phyloP scores from a whole-genome alignment of 495 filamentous ascomycete genomes.

The Hyaloscypha variabilis region DNA sequence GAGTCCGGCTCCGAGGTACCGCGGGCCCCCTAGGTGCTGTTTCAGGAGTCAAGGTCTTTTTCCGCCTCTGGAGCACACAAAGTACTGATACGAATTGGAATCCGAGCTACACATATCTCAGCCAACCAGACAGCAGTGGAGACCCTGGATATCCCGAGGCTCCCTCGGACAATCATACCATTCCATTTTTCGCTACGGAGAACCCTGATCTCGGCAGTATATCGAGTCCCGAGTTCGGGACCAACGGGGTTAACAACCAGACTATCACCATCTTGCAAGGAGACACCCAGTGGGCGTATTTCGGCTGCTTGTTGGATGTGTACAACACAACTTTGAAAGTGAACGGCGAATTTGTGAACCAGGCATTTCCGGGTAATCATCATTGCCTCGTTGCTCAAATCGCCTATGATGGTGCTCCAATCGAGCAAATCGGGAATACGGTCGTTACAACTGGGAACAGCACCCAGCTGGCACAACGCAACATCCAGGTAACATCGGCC shows the following conservation, averaged over 20 bases:
- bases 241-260: too few species aligned
- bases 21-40: background rate
- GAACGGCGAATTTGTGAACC: too few species aligned
- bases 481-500: background rate
- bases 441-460: background rate
- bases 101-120: background rate
- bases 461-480: background rate
- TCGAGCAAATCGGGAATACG: background rate
- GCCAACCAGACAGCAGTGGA: background rate
- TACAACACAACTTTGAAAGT: too few species aligned
- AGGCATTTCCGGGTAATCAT: too few species aligned
- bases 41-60: background rate
- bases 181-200: conserved; percentile 12
- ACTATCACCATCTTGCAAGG: too few species aligned
- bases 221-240: too few species aligned
- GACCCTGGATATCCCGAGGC: background rate
- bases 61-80: background rate
- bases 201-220: too few species aligned
- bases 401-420: background rate
- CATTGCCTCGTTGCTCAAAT: background rate
- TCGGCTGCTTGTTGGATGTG: too few species aligned
- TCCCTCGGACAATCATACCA: background rate
- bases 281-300: too few species aligned
- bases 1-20: background rate
- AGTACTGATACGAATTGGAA: background rate